phyloP scores from a whole-genome alignment of 2,329 filamentous ascomycete species.

The Sporothrix protearum region DNA sequence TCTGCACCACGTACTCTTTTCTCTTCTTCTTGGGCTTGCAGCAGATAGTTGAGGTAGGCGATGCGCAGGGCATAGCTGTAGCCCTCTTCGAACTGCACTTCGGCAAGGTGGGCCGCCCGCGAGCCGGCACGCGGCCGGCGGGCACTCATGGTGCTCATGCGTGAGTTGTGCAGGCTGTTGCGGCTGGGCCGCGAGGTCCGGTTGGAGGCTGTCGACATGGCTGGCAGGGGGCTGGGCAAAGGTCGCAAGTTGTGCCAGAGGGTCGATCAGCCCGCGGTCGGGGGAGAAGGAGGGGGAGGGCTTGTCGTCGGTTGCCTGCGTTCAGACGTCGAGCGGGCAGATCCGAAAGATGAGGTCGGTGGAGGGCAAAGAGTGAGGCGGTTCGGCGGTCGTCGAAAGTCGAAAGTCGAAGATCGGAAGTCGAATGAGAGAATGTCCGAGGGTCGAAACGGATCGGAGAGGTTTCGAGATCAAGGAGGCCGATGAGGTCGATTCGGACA shows the following conservation, averaged over 20 bases:
- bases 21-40: slow-evolving; percentile 89
- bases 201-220: slow-evolving; percentile 53
- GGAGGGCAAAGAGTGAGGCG: background rate
- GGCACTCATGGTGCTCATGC: slow-evolving; percentile 37
- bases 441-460: background rate
- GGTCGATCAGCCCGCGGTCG: slow-evolving; percentile 17
- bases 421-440: slow-evolving; percentile 3
- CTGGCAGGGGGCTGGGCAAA: background rate
- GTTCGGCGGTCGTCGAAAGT: background rate
- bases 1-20: slow-evolving; percentile 74
- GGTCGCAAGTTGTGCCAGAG: slow-evolving; percentile 14
- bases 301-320: background rate
- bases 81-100: slow-evolving; percentile 70
- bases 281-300: background rate
- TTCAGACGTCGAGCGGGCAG: background rate
- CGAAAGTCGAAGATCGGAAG: background rate
- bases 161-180: slow-evolving; percentile 44
- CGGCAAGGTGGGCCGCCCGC: slow-evolving; percentile 38
- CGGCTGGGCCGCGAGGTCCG: slow-evolving; percentile 46
- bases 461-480: background rate
- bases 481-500: background rate
- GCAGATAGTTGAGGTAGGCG: slow-evolving; percentile 86
- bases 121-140: slow-evolving; percentile 45
- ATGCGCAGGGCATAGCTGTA: slow-evolving; percentile 87
- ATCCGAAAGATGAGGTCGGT: background rate